phyloP scores from a whole-genome alignment of 805 yeast genomes.

The Candida nitratophila region DNA sequence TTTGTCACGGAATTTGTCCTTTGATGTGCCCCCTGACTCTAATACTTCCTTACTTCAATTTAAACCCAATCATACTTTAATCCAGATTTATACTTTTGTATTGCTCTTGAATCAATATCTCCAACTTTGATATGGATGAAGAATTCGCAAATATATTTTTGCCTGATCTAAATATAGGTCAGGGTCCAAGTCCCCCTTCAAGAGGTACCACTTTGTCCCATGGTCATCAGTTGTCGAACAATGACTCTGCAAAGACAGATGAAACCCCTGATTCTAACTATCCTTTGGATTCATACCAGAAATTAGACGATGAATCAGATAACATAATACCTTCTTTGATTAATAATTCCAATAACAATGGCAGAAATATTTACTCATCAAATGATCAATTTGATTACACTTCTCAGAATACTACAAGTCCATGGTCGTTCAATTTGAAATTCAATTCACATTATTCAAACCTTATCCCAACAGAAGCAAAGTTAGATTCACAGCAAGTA shows the following conservation, averaged over 20 bases:
- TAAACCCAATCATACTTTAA: too few relatives aligned
- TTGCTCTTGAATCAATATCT: too few relatives aligned
- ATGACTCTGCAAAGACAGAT: not conserved
- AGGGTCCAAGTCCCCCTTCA: not conserved
- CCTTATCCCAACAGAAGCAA: constrained; percentile 1
- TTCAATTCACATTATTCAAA: constrained; percentile 1
- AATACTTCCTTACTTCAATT: too few relatives aligned
- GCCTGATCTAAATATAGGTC: not conserved
- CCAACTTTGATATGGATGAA: not conserved
- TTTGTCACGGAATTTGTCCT: too few relatives aligned
- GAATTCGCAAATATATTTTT: constrained; percentile 1
- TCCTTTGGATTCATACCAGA: not conserved
- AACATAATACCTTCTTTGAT: not conserved
- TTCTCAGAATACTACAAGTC: not conserved
- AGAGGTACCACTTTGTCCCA: not conserved
- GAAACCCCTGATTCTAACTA: not conserved
- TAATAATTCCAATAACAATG: not conserved
- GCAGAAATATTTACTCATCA: not conserved
- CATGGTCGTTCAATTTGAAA: not conserved
- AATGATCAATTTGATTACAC: not conserved
- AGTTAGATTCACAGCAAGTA: not conserved
- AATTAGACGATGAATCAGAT: not conserved
- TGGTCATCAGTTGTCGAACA: not conserved
- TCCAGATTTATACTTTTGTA: too few relatives aligned
- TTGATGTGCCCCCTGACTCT: too few relatives aligned